A percentile compares a stretch with the other conserved stretches of the same genome.
Evolutionary conservation across 1,284 basidiomycete species (phyloP).

Genomic region (Vanrija sp.): DNA sequence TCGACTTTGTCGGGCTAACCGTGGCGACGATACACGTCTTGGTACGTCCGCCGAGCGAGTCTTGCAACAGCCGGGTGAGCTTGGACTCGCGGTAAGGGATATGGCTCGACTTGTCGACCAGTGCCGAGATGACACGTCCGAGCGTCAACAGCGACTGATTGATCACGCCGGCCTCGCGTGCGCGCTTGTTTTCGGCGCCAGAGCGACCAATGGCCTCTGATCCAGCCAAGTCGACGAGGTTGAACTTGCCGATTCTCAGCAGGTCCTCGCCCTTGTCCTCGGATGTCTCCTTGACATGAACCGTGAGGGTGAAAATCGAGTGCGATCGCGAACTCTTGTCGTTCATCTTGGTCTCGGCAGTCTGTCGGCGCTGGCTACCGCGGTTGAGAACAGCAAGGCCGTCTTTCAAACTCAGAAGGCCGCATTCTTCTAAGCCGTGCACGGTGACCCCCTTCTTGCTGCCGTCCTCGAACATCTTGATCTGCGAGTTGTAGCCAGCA

Average conservation of each 20-base stretch:
- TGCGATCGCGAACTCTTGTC: conserved; percentile 93
- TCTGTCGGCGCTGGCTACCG: conserved; percentile 86
- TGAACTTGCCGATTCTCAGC: conserved; percentile 89
- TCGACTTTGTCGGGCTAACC: conserved; percentile 82
- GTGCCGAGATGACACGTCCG: conserved; percentile 92
- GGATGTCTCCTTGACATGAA: conserved; percentile 83
- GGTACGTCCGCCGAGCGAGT: conserved; percentile 95
- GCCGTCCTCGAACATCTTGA: conserved; percentile 91
- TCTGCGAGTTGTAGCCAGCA: conserved; percentile 30
- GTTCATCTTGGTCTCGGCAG: conserved; percentile 96
- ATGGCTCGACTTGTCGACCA: conserved; percentile 87
- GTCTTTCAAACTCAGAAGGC: conserved; percentile 77
- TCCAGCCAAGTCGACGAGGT: conserved; percentile 94
- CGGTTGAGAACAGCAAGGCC: conserved; percentile 81
- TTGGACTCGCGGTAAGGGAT: conserved; percentile 89
- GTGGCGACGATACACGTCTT: conserved; percentile 99
- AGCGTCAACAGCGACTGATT: conserved; percentile 96
- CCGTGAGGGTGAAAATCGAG: conserved; percentile 94
- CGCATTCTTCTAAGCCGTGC: conserved; percentile 88
- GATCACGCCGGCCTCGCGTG: conserved; percentile 97
- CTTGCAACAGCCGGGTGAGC: conserved; percentile 93
- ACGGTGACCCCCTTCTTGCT: conserved; percentile 77
- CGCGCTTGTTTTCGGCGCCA: conserved; percentile 91
- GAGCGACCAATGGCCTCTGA: conserved; percentile 96
- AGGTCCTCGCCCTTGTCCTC: conserved; percentile 64